Conservation (phyloP, 2,329 filamentous ascomycete species). For the Didymella pomorum region DNA sequence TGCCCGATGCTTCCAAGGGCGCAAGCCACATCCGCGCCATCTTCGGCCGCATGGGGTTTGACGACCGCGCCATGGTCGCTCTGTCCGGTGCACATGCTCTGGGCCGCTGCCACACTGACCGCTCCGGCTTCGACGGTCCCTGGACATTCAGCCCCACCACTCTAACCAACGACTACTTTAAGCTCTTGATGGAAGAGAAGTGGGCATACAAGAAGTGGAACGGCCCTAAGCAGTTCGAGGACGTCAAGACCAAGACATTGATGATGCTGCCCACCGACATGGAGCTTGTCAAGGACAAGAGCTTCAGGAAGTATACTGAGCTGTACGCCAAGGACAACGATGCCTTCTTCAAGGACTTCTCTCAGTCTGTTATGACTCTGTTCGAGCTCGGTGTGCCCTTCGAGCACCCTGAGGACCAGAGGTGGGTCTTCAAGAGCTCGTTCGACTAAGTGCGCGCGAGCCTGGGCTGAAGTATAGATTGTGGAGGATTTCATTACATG, state of each 20-base stretch:
- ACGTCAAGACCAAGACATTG: conserved; percentile 82
- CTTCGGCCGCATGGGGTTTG: conserved; percentile 97
- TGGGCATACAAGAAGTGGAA: conserved; percentile 98
- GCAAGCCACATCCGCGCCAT: conserved; percentile 84
- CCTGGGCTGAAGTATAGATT: neutral
- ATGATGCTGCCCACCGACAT: conserved; percentile 99
- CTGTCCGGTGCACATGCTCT: conserved; percentile 82
- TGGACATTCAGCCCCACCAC: conserved; percentile 79
- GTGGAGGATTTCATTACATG: conserved; percentile 21
- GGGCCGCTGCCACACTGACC: conserved; percentile 87
- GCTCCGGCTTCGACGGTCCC: conserved; percentile 88
- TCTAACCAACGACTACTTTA: conserved; percentile 94
- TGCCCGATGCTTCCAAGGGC: conserved; percentile 81
- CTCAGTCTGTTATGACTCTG: conserved; percentile 77
- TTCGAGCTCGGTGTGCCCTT: conserved; percentile 97
- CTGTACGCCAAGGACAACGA: conserved; percentile 92
- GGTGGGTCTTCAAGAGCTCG: conserved; percentile 58
- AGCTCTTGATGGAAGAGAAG: conserved; percentile 86
- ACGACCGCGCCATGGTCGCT: conserved; percentile 95
- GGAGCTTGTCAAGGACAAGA: conserved; percentile 86
- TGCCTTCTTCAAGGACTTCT: conserved; percentile 92
- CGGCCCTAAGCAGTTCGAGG: conserved; percentile 88
- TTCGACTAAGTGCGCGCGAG: conserved; percentile 40
- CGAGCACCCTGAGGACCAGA: conserved; percentile 57
- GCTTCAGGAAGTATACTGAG: conserved; percentile 80